Percentiles rank a stretch among this genome's conserved stretches.
phyloP scores from a whole-genome alignment of 2,329 filamentous ascomycete genomes.

The Neofusicoccum umdonicola region DNA sequence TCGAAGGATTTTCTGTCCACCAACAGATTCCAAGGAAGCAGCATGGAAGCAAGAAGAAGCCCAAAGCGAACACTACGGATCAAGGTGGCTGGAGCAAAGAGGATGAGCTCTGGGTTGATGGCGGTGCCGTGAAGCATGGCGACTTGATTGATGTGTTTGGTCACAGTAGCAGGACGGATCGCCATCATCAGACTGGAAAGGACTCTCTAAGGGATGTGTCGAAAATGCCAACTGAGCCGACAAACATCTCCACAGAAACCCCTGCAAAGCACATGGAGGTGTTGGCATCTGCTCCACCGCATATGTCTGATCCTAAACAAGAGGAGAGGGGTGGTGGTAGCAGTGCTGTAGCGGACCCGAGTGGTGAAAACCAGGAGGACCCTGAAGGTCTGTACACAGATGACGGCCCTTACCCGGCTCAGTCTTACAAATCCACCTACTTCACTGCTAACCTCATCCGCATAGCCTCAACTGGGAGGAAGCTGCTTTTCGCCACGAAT shows the following conservation, averaged over 20 bases:
- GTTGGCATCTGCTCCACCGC: too few species aligned
- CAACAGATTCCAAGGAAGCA: background rate
- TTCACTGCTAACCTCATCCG: background rate
- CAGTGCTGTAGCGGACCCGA: background rate
- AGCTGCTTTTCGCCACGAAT: too few species aligned
- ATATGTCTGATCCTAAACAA: background rate
- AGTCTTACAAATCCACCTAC: background rate
- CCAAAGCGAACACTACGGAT: background rate
- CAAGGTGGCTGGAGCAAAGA: background rate
- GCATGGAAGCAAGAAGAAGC: background rate
- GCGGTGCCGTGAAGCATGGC: background rate
- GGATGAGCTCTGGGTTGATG: background rate
- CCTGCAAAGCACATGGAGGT: background rate
- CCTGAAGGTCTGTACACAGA: background rate
- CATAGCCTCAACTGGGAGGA: background rate
- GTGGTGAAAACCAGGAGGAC: background rate
- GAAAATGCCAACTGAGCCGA: background rate
- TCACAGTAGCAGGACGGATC: background rate
- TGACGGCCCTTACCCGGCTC: background rate
- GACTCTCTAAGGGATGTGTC: background rate
- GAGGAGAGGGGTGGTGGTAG: too few species aligned
- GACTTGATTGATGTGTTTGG: constrained; percentile 2
- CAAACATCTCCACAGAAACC: background rate
- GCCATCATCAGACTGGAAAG: background rate
- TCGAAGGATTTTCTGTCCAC: background rate